Conservation (phyloP, 2,329 filamentous ascomycete genomes). For the Fragosphaeria purpurea region DNA sequence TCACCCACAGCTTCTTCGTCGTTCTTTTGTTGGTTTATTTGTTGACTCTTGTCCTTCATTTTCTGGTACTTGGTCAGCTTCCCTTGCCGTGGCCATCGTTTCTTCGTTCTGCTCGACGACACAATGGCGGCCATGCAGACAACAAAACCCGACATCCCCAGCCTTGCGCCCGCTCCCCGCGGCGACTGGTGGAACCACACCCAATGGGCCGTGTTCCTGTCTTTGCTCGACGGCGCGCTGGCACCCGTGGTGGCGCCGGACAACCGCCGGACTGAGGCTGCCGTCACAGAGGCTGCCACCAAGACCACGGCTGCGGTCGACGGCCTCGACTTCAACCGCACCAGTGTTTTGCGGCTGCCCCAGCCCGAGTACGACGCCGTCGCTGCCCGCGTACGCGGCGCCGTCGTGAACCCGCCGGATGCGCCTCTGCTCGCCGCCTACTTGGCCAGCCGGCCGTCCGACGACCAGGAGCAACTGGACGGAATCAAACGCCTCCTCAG, state of each 20-base stretch:
- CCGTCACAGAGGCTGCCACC: neutral
- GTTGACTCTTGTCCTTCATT: too few relatives aligned
- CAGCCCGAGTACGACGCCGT: slow-evolving; percentile 39
- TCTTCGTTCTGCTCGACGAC: neutral
- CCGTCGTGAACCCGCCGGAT: slow-evolving; percentile 26
- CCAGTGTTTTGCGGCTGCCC: slow-evolving; percentile 34
- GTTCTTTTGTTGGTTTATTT: too few relatives aligned
- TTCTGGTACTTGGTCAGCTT: too few relatives aligned
- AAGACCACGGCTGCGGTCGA: neutral
- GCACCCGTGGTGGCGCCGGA: slow-evolving; percentile 44
- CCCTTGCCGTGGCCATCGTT: too few relatives aligned
- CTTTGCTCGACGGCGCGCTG: slow-evolving; percentile 48
- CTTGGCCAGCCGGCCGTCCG: slow-evolving; percentile 40
- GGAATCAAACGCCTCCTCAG: slow-evolving; percentile 35
- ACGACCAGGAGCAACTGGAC: slow-evolving; percentile 42
- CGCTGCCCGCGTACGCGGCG: slow-evolving; percentile 27
- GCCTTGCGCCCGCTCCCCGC: slow-evolving; percentile 4
- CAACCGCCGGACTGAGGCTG: neutral
- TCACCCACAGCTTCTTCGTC: too few relatives aligned
- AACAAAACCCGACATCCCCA: neutral
- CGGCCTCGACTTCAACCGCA: slow-evolving; percentile 21
- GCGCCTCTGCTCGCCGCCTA: slow-evolving; percentile 39
- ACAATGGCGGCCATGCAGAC: neutral
- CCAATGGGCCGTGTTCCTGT: slow-evolving; percentile 45
- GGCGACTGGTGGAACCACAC: slow-evolving; percentile 31